Conservation (phyloP, 164 flowering plant genomes). For the Nelumbo lutea region DNA sequence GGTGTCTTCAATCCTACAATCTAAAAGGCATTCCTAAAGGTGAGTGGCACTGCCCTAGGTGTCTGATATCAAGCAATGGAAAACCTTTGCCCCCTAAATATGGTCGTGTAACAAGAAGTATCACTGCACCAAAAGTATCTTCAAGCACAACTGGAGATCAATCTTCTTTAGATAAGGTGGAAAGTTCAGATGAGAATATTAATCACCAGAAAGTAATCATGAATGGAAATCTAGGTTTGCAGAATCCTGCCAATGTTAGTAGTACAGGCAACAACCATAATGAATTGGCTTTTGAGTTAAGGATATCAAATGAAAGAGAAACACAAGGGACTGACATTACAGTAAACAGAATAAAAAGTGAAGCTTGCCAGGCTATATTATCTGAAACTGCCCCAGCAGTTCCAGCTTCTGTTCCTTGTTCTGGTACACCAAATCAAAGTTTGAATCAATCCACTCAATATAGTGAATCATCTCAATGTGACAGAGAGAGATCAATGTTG, state of each 20-base stretch:
- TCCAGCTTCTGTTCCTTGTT: slow-evolving; percentile 16
- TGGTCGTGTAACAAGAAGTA: slow-evolving; percentile 84
- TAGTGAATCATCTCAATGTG: neutral
- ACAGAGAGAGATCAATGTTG: neutral
- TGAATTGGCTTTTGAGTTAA: slow-evolving; percentile 22
- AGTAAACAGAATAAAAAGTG: slow-evolving; percentile 17
- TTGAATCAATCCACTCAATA: slow-evolving; percentile 1
- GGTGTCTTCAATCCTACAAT: slow-evolving; percentile 60
- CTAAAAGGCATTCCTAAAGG: slow-evolving; percentile 64
- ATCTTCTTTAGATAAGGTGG: slow-evolving; percentile 37
- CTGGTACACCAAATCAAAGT: slow-evolving; percentile 23
- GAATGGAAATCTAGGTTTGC: slow-evolving; percentile 35
- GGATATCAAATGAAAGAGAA: slow-evolving; percentile 18
- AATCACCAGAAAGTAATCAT: slow-evolving; percentile 31
- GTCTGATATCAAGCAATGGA: slow-evolving; percentile 63
- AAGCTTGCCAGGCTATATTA: slow-evolving; percentile 18
- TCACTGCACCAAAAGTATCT: slow-evolving; percentile 33
- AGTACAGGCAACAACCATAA: slow-evolving; percentile 5
- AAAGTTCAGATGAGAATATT: slow-evolving; percentile 31
- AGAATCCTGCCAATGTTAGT: slow-evolving; percentile 22
- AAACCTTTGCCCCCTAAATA: slow-evolving; percentile 91
- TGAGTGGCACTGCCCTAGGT: slow-evolving; percentile 89
- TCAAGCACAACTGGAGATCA: slow-evolving; percentile 32
- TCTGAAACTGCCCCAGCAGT: slow-evolving; percentile 13
- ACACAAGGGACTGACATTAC: slow-evolving; percentile 17